phyloP scores from a whole-genome alignment of 23 red algal species.

The Chondrus crispus region DNA sequence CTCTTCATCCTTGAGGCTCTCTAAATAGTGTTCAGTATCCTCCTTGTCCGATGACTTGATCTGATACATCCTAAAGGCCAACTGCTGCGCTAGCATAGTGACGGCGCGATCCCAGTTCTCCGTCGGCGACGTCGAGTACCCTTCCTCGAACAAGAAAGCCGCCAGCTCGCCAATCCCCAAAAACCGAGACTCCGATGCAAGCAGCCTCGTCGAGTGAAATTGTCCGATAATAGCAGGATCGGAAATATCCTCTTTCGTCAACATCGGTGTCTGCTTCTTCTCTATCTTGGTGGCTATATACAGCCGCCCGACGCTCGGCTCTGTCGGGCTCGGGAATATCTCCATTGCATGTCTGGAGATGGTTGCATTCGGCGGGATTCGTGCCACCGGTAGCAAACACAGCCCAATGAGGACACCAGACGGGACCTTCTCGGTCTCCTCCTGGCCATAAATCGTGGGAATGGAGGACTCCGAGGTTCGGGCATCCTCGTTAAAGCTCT shows the following conservation, averaged over 20 bases:
- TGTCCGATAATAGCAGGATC: not conserved
- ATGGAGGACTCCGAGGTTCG: not conserved
- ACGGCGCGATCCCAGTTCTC: conserved; percentile 11
- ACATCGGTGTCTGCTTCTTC: not conserved
- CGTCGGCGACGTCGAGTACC: not conserved
- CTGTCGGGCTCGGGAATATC: not conserved
- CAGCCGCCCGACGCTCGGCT: not conserved
- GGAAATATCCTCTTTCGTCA: not conserved
- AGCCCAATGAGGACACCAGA: not conserved
- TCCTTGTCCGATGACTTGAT: not conserved
- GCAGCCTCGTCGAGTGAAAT: not conserved
- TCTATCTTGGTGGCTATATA: conserved; percentile 10
- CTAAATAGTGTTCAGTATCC: not conserved
- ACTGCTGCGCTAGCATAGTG: conserved; percentile 7
- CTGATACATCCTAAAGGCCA: conserved; percentile 10
- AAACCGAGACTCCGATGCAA: conserved; percentile 6
- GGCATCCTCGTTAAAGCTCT: not conserved
- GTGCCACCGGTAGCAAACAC: not conserved
- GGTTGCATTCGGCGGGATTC: not conserved
- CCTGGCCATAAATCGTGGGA: not conserved
- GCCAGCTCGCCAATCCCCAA: conserved; percentile 38
- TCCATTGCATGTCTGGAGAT: not conserved
- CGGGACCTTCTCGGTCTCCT: not conserved
- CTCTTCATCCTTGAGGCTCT: not conserved
- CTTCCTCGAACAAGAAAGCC: conserved; percentile 24